Conservation (phyloP, 257 asterid genomes). For the Solanum appendiculatum region DNA sequence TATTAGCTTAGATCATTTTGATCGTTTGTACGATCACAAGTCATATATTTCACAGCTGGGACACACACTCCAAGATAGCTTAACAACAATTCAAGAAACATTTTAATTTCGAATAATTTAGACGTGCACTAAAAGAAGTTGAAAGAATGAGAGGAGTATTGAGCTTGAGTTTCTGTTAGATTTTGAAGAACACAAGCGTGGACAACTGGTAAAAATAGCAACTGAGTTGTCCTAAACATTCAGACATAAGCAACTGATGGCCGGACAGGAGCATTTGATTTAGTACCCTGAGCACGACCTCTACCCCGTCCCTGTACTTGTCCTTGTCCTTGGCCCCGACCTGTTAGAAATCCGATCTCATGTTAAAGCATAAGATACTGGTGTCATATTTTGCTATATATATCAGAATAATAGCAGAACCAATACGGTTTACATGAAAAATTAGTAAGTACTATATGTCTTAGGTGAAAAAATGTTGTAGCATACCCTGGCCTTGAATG, state of each 20-base stretch:
- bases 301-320: background rate
- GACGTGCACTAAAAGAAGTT: background rate
- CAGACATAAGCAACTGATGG: background rate
- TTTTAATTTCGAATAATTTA: background rate
- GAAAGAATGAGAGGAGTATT: background rate
- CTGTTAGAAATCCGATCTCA: background rate
- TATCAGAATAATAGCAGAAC: background rate
- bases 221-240: background rate
- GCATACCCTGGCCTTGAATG: constrained; percentile 1
- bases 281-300: background rate
- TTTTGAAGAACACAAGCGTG: background rate
- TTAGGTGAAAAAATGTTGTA: background rate
- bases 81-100: background rate
- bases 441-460: background rate
- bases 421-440: background rate
- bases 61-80: background rate
- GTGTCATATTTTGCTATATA: background rate
- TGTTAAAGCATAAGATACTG: background rate
- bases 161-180: background rate
- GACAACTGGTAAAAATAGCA: background rate
- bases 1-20: background rate
- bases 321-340: background rate
- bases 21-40: background rate
- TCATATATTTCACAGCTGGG: background rate
- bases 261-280: background rate